Evolutionary conservation across 345 rosid species (phyloP), one percentile per base, ranked within the genome.

Genomic region (Clarkia xantiana): DNA sequence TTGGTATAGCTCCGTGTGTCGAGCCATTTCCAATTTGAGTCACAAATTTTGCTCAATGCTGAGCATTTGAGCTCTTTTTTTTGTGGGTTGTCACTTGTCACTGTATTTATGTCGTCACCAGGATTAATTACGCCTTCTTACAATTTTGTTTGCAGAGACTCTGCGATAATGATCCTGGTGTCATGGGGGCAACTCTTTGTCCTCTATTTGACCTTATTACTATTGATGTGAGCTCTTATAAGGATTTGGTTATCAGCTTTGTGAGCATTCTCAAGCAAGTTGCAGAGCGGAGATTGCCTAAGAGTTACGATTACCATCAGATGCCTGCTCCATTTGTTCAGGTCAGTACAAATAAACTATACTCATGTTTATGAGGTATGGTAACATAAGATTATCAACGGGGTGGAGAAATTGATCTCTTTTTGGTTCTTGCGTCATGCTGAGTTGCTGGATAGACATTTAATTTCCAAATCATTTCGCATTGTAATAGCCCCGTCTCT

Each of bases 271-370:
- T 91, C 43, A 91, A 91, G 56, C 98, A 91, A 70, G 94, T 91
- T 36, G 78, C 87, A 13, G 98, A 84, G 67, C 79, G 76, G 39
- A 78, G 94, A 57, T 64, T 91, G 69, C 94, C 96, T 0, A 91
- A 91, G 87, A 67, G 71, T 67, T 91, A 84, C 47, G 98, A 91
- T 71, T 91, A 91, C 66, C 98, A 91, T 74, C 83, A 75, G 67
- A 75, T 86, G 93, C 90, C 98, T n/a, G 98, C 98, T 62, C 98
- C 98, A 5, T 91, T 84, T 73, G 76, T 91, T 59, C 98, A 84
- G 96, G 98, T 91, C 60, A 20, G 40, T 60, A 39, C 41, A n/a
- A 13, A 23, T 17, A 47, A 17, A 0, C 25, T 20, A 9, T 42
- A 16, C 14, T 29, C 29, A 23, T 23, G 29, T 29, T 29, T 29